These are phyloP conservation scores for Chloris gayana DNA, from an alignment of 176 grass and related monocot genomes.

Conservation along the genomic window DNA sequence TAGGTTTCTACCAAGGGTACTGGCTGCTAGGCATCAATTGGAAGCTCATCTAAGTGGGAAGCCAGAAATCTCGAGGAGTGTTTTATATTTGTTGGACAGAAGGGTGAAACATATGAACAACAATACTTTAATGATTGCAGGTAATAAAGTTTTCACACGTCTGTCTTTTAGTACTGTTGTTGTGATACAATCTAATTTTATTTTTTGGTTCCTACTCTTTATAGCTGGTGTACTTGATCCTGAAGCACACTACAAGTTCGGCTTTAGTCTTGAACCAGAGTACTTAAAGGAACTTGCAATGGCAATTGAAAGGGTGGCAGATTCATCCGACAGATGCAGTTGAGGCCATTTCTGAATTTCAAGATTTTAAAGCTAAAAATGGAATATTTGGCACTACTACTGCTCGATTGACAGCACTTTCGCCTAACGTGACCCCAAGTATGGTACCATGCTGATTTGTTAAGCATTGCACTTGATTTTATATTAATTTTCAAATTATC, in stretches of 20 bases:
- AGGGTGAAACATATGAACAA: background rate
- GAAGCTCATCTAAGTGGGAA: background rate
- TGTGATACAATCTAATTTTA: background rate
- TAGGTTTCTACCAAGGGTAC: background rate
- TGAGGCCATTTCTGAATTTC: background rate
- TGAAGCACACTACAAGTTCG: background rate
- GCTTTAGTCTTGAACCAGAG: background rate
- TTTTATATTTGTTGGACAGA: background rate
- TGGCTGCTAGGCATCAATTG: background rate
- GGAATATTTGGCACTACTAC: background rate
- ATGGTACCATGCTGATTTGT: background rate
- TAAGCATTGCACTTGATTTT: background rate
- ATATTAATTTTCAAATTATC: background rate
- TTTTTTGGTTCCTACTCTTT: background rate
- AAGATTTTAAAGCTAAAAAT: background rate
- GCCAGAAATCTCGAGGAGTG: background rate
- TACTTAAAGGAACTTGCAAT: background rate
- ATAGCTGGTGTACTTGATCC: background rate
- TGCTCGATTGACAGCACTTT: background rate
- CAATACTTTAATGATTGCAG: background rate
- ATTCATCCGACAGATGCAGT: background rate
- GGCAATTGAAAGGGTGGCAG: background rate
- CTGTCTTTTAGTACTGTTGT: background rate
- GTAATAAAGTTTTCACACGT: background rate
- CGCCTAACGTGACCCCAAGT: background rate